phyloP scores from a whole-genome alignment of 2,329 filamentous ascomycete species.

The Scopulariopsis brevicaulis region DNA sequence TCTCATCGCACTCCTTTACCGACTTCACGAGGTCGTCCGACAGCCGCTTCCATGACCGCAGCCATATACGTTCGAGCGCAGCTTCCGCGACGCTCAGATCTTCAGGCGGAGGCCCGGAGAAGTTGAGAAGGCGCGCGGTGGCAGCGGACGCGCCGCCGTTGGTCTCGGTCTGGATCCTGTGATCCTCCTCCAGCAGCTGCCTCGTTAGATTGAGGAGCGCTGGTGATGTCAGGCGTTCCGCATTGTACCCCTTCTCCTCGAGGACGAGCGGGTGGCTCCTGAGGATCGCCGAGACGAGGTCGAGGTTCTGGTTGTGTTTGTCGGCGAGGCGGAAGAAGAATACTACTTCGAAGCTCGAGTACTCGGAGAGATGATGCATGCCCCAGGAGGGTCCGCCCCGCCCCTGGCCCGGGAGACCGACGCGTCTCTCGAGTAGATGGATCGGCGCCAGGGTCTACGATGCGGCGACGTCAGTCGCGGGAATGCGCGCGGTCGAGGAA shows the following conservation, averaged over 20 bases:
- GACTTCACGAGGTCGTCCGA: slow-evolving; percentile 3
- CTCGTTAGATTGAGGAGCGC: slow-evolving; percentile 2
- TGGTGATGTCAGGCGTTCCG: background rate
- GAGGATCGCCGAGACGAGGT: slow-evolving; percentile 3
- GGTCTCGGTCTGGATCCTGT: background rate
- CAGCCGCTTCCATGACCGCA: slow-evolving; percentile 3
- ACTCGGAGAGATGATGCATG: slow-evolving; percentile 5
- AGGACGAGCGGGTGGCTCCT: slow-evolving; percentile 3
- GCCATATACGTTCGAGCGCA: slow-evolving; percentile 1
- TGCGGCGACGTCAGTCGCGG: background rate
- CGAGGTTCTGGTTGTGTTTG: slow-evolving; percentile 5
- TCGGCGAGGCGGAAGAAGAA: slow-evolving; percentile 6
- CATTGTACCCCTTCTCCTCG: slow-evolving; percentile 5
- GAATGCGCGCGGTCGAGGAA: background rate
- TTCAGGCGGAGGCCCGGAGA: background rate
- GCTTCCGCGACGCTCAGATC: background rate
- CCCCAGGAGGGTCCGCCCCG: slow-evolving; percentile 4
- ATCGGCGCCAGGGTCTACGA: slow-evolving; percentile 3
- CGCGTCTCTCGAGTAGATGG: slow-evolving; percentile 4
- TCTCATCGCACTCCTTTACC: slow-evolving; percentile 3
- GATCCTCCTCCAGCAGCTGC: slow-evolving; percentile 4
- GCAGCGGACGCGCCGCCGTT: background rate
- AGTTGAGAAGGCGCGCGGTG: slow-evolving; percentile 2
- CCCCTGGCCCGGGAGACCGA: slow-evolving; percentile 3
- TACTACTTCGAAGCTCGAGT: slow-evolving; percentile 3